phyloP scores from a whole-genome alignment of 768 basidiomycete genomes.

The Tubosaeta brunneosetosa region DNA sequence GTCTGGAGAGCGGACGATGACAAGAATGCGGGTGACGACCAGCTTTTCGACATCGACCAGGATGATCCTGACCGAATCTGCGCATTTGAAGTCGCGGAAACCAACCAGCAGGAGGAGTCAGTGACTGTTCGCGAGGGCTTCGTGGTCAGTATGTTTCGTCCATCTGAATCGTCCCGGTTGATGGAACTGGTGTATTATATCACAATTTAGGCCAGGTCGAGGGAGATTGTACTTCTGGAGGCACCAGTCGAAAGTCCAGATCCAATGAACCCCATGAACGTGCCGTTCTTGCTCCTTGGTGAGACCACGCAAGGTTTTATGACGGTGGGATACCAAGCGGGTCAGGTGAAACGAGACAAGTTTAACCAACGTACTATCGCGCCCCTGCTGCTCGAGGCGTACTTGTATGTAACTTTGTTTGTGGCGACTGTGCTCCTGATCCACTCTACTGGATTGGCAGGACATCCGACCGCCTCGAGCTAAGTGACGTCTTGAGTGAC shows the following conservation, averaged over 20 bases:
- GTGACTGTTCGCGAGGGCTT: slow-evolving; percentile 43
- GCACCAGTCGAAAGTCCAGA: slow-evolving; percentile 3
- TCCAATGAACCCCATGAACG: neutral
- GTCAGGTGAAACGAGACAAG: slow-evolving; percentile 3
- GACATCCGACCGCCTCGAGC: slow-evolving; percentile 15
- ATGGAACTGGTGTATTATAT: neutral
- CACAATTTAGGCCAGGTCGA: slow-evolving; percentile 10
- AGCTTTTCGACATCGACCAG: slow-evolving; percentile 31
- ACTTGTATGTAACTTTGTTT: slow-evolving; percentile 17
- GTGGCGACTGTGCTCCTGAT: neutral
- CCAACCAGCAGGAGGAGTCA: slow-evolving; percentile 51
- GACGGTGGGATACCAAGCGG: slow-evolving; percentile 20
- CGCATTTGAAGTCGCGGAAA: slow-evolving; percentile 51
- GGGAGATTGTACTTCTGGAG: slow-evolving; percentile 9
- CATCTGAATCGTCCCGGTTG: neutral
- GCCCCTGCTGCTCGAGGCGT: slow-evolving; percentile 8
- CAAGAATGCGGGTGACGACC: slow-evolving; percentile 17
- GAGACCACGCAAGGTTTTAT: slow-evolving; percentile 41
- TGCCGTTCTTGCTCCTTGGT: slow-evolving; percentile 33
- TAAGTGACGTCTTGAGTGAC: slow-evolving; percentile 23
- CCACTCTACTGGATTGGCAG: slow-evolving; percentile 7
- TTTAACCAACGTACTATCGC: neutral
- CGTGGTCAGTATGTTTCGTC: slow-evolving; percentile 28
- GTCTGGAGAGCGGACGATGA: slow-evolving; percentile 39
- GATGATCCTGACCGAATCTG: slow-evolving; percentile 46